Percentiles rank a stretch among this genome's conserved stretches.
These are phyloP conservation scores for Cystofilobasidium ferigula DNA, from an alignment of 768 basidiomycete genomes.

Conservation along the genomic window DNA sequence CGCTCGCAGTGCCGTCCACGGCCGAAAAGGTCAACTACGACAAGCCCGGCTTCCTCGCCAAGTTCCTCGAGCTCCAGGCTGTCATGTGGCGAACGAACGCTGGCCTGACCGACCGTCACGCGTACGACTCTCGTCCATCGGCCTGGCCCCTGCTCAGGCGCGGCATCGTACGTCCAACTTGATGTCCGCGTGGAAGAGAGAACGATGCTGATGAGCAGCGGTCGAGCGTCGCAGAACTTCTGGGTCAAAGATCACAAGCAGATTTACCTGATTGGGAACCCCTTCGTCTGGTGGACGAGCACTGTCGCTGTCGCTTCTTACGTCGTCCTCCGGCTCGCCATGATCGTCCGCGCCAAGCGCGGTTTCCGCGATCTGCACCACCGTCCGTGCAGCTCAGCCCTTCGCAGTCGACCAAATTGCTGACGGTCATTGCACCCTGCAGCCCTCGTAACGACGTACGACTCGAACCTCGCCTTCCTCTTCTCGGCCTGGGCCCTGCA, in stretches of 20 bases:
- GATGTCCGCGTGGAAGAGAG: too few species aligned
- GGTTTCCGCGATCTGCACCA: constrained; percentile 85
- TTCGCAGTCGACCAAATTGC: not conserved
- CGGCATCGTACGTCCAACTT: constrained; percentile 66
- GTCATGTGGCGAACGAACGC: constrained; percentile 98
- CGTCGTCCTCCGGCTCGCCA: constrained; percentile 56
- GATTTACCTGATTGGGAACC: constrained; percentile 91
- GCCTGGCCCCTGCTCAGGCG: constrained; percentile 82
- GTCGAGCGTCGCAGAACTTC: constrained; percentile 57
- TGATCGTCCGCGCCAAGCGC: constrained; percentile 78
- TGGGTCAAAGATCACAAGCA: constrained; percentile 96
- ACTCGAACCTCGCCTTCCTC: constrained; percentile 77
- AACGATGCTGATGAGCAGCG: not conserved
- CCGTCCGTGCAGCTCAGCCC: constrained; percentile 48
- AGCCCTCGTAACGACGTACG: constrained; percentile 89
- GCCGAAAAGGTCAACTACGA: constrained; percentile 81
- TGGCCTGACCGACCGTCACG: constrained; percentile 86
- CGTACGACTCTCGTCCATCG: constrained; percentile 84
- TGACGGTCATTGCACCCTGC: constrained; percentile 7
- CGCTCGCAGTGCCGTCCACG: constrained; percentile 50
- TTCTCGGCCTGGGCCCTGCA: constrained; percentile 85
- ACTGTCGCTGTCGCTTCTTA: constrained; percentile 62
- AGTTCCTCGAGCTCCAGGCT: constrained; percentile 80
- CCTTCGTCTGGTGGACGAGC: constrained; percentile 82
- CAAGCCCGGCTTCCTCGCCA: constrained; percentile 74